phyloP scores from a whole-genome alignment of 2,329 filamentous ascomycete genomes.

The Exophiala mesophila region DNA sequence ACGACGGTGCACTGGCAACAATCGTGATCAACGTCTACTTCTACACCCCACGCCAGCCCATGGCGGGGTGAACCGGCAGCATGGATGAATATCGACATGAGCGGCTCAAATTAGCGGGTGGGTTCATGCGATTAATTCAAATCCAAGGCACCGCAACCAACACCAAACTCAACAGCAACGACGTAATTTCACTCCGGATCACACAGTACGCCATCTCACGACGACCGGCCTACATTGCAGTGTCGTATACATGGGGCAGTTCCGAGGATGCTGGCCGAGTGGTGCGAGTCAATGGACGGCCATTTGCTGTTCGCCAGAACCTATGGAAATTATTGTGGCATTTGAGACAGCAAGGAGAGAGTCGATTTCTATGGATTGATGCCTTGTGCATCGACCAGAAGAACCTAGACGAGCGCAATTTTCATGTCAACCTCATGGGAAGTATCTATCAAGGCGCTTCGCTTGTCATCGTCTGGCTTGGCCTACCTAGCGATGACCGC shows the following conservation, averaged over 20 bases:
- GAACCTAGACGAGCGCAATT: slow-evolving; percentile 25
- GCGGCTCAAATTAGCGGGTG: slow-evolving; percentile 19
- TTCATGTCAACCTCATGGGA: slow-evolving; percentile 24
- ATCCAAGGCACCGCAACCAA: slow-evolving; percentile 16
- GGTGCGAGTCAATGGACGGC: slow-evolving; percentile 23
- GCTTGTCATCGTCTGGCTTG: slow-evolving; percentile 26
- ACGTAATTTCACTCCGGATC: slow-evolving; percentile 20
- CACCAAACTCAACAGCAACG: neutral
- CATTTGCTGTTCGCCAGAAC: slow-evolving; percentile 19
- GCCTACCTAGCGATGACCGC: slow-evolving; percentile 23
- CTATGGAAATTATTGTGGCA: slow-evolving; percentile 22
- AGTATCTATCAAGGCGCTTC: slow-evolving; percentile 23
- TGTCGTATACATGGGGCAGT: slow-evolving; percentile 26
- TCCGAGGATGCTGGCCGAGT: slow-evolving; percentile 3
- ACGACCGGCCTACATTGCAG: slow-evolving; percentile 21
- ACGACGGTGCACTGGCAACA: too few relatives aligned
- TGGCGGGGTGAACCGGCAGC: neutral
- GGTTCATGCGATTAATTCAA: slow-evolving; percentile 24
- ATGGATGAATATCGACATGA: slow-evolving; percentile 22
- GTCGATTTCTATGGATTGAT: slow-evolving; percentile 23
- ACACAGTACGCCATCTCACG: slow-evolving; percentile 24
- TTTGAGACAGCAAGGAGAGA: slow-evolving; percentile 20
- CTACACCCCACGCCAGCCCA: too few relatives aligned
- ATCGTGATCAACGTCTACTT: too few relatives aligned
- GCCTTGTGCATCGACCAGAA: slow-evolving; percentile 26